Evolutionary conservation across 169 alveolate genomes (phyloP).

Genomic region (Babesia caballi): DNA sequence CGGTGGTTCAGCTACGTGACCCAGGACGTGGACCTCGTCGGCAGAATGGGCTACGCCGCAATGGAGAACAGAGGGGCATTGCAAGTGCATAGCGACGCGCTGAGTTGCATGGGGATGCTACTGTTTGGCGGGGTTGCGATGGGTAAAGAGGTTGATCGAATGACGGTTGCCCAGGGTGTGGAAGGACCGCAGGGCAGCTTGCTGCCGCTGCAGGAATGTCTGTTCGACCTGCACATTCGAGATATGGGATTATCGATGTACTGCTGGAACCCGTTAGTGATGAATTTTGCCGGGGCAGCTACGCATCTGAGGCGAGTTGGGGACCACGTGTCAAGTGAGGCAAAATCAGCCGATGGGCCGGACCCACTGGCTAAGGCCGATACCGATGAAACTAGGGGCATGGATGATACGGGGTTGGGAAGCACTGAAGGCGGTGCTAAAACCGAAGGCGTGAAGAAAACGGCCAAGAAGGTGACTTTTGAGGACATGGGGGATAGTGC

Average conservation of each 20-base stretch:
- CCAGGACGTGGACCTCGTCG: constrained; percentile 48
- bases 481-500: not conserved
- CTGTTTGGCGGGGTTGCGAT: constrained; percentile 31
- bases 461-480: not conserved
- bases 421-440: not conserved
- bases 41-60: constrained; percentile 25
- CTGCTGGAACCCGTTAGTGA: constrained; percentile 29
- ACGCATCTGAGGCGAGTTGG: not conserved
- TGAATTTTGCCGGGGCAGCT: not conserved
- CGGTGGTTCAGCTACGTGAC: constrained; percentile 55
- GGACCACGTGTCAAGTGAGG: no score
- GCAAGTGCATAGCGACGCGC: constrained; percentile 20
- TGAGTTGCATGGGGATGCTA: constrained; percentile 37
- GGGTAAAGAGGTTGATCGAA: not conserved
- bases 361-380: no score
- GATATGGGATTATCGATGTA: constrained; percentile 25
- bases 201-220: constrained; percentile 39
- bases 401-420: not conserved
- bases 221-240: constrained; percentile 22
- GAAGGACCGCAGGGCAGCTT: not conserved
- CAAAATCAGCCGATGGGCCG: not conserved
- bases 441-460: not conserved
- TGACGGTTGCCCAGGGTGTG: not conserved
- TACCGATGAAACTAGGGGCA: not conserved
- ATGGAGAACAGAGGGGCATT: not conserved